Conservation (phyloP, 345 rosid genomes). For the Citrus mangshanensis region DNA sequence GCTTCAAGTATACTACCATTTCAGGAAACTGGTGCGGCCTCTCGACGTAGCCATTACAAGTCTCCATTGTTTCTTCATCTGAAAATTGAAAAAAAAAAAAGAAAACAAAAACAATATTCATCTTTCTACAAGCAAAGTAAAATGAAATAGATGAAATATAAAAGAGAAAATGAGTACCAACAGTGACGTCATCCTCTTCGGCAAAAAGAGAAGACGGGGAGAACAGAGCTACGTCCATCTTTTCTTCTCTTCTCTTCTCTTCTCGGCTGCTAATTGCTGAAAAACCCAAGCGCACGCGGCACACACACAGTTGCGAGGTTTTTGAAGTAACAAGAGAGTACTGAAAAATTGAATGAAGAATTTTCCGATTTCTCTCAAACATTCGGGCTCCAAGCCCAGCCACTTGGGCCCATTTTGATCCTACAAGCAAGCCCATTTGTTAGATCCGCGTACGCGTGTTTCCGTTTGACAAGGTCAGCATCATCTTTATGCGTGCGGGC, state of each 20-base stretch:
- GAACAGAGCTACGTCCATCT: constrained; percentile 91
- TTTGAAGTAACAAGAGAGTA: not conserved
- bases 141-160: not conserved
- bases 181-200: constrained; percentile 46
- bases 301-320: not conserved
- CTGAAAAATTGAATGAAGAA: not conserved
- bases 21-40: constrained; percentile 82
- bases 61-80: constrained; percentile 46
- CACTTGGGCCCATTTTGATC: not conserved
- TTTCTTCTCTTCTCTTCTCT: not conserved
- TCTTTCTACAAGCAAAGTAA: not conserved
- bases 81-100: not conserved
- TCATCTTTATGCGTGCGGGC: not conserved
- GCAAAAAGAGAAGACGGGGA: constrained; percentile 89
- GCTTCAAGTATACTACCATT: constrained; percentile 35
- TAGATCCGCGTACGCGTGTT: not conserved
- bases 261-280: not conserved
- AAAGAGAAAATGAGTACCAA: constrained; percentile 21
- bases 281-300: not conserved
- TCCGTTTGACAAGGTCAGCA: not conserved
- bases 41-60: constrained; percentile 62
- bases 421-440: not conserved
- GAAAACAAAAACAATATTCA: not conserved
- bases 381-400: not conserved
- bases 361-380: not conserved